Conservation (phyloP, 2,329 filamentous ascomycete species). For the Gnomoniopsis sp. region DNA sequence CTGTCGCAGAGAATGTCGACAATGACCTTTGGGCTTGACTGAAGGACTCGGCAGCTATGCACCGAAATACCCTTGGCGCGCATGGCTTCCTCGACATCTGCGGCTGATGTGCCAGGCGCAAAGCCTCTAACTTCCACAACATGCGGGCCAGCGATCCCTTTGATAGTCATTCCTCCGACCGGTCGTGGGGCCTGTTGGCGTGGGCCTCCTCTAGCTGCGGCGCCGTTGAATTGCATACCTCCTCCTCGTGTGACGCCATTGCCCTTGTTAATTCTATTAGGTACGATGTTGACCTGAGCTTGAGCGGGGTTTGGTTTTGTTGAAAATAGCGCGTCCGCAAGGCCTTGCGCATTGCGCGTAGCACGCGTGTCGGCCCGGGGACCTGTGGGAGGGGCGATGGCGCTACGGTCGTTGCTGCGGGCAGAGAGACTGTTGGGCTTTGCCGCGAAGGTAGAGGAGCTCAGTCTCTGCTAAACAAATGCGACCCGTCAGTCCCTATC, state of each 20-base stretch:
- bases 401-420: conserved; percentile 41
- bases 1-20: conserved; percentile 74
- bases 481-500: background rate
- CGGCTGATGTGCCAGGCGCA: conserved; percentile 74
- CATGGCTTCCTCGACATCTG: conserved; percentile 81
- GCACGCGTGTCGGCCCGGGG: conserved; percentile 31
- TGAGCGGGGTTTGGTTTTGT: conserved; percentile 33
- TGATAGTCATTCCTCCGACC: conserved; percentile 60
- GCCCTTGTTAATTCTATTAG: conserved; percentile 19
- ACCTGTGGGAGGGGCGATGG: conserved; percentile 24
- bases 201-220: conserved; percentile 6
- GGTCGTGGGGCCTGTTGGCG: conserved; percentile 27
- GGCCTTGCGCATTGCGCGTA: conserved; percentile 37
- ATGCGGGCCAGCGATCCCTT: conserved; percentile 70
- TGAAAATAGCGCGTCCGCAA: conserved; percentile 34
- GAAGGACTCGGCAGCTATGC: conserved; percentile 63
- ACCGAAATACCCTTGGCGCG: conserved; percentile 69
- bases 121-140: conserved; percentile 78
- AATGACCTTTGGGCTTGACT: conserved; percentile 67
- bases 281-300: conserved; percentile 32
- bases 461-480: conserved; percentile 13
- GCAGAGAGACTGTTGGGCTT: conserved; percentile 40
- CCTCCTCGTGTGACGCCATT: conserved; percentile 4
- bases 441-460: conserved; percentile 27
- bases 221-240: conserved; percentile 14